phyloP scores from a whole-genome alignment of 495 filamentous ascomycete genomes.

The Talaromyces wortmannii region DNA sequence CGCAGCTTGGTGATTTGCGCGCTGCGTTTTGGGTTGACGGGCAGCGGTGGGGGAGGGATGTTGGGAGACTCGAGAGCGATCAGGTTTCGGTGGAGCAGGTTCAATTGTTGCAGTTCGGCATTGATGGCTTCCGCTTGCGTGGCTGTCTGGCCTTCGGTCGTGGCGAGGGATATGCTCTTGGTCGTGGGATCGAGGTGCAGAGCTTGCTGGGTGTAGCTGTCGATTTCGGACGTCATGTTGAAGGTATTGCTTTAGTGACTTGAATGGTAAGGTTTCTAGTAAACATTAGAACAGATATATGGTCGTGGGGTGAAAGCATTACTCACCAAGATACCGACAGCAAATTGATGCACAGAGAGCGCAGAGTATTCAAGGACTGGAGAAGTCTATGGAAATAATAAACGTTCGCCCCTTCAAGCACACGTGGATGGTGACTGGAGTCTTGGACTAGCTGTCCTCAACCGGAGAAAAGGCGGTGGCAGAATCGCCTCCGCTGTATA shows the following conservation, averaged over 20 bases:
- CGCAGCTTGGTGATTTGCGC: constrained; percentile 86
- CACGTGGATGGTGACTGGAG: background rate
- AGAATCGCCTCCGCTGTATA: background rate
- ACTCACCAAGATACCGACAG: background rate
- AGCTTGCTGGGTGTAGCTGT: constrained; percentile 79
- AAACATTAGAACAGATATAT: background rate
- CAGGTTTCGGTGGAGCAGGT: constrained; percentile 67
- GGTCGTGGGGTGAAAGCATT: background rate
- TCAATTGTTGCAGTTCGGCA: constrained; percentile 62
- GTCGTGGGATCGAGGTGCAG: constrained; percentile 69
- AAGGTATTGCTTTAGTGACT: background rate
- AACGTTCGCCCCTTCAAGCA: no score
- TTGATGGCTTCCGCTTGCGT: constrained; percentile 37
- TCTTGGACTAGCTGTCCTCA: constrained; percentile 8
- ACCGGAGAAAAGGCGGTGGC: constrained; percentile 12
- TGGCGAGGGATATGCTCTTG: constrained; percentile 72
- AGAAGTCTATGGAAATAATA: background rate
- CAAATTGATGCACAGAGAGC: no score
- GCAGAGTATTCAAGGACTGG: no score
- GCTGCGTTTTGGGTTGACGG: constrained; percentile 77
- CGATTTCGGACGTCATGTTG: constrained; percentile 35
- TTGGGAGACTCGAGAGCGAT: constrained; percentile 44
- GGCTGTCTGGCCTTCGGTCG: constrained; percentile 34
- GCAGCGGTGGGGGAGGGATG: constrained; percentile 70
- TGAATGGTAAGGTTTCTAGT: background rate